Evolutionary conservation across 768 basidiomycete genomes (phyloP), one percentile per base, ranked within the genome.

Genomic region (Postia placenta): DNA sequence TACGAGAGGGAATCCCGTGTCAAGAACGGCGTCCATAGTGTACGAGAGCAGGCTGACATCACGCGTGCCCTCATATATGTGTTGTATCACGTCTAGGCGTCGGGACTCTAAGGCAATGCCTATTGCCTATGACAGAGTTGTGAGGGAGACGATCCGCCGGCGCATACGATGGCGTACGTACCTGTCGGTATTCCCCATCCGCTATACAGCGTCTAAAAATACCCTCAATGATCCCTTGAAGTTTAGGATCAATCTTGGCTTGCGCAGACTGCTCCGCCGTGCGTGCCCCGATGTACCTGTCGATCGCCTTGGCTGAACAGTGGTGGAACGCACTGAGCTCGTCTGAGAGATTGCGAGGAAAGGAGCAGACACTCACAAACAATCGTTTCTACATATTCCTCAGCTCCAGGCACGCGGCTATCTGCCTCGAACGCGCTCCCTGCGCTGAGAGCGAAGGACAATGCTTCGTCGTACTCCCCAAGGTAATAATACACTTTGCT

Each of bases 401-500:
- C 85, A 14, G 85, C 76, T 20, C 77, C 85, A 49, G 71, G 64
- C 14, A 69, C 73, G 58, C 76, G 77, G 54, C 77, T 71, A 62
- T 92, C 87, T 1, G 73, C 75, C 64, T 90, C 85, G 62, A 98
- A 97, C 63, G 88, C 85, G 64, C 70, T 74, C 49, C 89, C 92
- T 15, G 95, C 91, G 49, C 87, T 87, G 41, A 99, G 81, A 19
- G 96, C 96, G 62, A 97, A 97, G 11, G 90, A 86, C 50, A 99
- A 78, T 24, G 94, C 91, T 64, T 99, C 96, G 61, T 94, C 92
- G 58, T 95, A 89, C 65, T 92, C 90, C 55, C 89, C 92, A 42
- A 99, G 76, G 76, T 87, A 95, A 70, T 92, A 98, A 69, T 98
- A 98, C 43, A 98, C 89, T 66, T 98, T 98, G 75, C 92, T 94